Percentiles rank a stretch among this genome's conserved stretches.
Conservation (phyloP, 164 flowering plant genomes). For the Stephania yunnanensis region DNA sequence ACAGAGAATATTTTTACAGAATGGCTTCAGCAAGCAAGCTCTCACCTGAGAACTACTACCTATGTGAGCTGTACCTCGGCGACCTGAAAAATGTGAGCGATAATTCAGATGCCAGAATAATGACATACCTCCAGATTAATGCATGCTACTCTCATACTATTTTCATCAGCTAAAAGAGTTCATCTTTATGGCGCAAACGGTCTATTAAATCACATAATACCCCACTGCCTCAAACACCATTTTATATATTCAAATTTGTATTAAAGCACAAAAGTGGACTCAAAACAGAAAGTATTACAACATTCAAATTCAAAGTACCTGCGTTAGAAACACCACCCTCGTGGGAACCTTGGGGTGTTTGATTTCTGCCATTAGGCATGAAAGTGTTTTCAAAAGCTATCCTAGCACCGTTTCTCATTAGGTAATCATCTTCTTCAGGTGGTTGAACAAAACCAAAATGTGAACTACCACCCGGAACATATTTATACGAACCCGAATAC, state of each 20-base stretch:
- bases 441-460: constrained; percentile 40
- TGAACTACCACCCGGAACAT: constrained; percentile 43
- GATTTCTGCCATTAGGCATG: constrained; percentile 27
- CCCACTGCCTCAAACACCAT: background rate
- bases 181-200: background rate
- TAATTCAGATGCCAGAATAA: background rate
- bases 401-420: constrained; percentile 31
- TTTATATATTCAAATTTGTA: background rate
- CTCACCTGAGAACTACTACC: constrained; percentile 55
- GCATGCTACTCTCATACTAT: background rate
- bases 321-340: constrained; percentile 38
- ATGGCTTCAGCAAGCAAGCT: constrained; percentile 1
- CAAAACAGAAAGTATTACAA: background rate
- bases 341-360: constrained; percentile 27
- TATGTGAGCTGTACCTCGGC: constrained; percentile 34
- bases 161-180: background rate
- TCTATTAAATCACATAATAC: background rate
- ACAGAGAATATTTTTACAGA: background rate
- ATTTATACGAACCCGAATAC: constrained; percentile 50
- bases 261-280: background rate
- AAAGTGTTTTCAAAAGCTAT: constrained; percentile 39
- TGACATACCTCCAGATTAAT: background rate
- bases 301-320: constrained; percentile 40
- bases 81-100: constrained; percentile 37
- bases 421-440: constrained; percentile 37